Conservation (phyloP, 164 flowering plant genomes). For the Akebia trifoliata region DNA sequence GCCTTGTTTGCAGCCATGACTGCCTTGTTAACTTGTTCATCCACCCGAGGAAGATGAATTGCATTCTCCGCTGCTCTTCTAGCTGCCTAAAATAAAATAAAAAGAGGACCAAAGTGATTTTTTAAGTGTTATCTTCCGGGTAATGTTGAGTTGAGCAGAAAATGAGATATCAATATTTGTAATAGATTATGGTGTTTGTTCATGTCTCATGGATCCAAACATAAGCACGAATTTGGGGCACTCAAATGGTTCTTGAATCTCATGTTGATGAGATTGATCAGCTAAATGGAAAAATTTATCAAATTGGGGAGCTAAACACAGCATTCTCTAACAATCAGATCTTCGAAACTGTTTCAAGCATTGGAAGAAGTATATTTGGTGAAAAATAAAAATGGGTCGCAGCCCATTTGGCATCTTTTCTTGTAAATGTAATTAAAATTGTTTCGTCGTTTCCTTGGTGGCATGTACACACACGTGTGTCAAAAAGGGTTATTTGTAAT, state of each 20-base stretch:
- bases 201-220: too few relatives aligned
- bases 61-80: constrained; percentile 76
- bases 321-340: too few relatives aligned
- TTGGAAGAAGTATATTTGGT: too few relatives aligned
- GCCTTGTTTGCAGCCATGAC: constrained; percentile 79
- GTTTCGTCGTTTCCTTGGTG: background rate
- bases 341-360: too few relatives aligned
- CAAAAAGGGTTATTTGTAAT: too few relatives aligned
- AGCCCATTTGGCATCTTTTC: too few relatives aligned
- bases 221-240: background rate
- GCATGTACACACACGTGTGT: too few relatives aligned
- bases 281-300: too few relatives aligned
- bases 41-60: constrained; percentile 49
- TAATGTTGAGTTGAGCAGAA: background rate
- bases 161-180: background rate
- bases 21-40: constrained; percentile 79
- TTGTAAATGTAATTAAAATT: background rate
- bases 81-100: constrained; percentile 55
- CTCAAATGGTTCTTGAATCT: background rate
- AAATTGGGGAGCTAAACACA: too few relatives aligned
- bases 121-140: too few relatives aligned
- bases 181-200: too few relatives aligned
- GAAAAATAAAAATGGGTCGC: background rate
- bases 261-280: too few relatives aligned
- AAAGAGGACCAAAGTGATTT: background rate